These are phyloP conservation scores for Stachybotrys elegans DNA, from an alignment of 2,329 filamentous ascomycete species.

Conservation along the genomic window DNA sequence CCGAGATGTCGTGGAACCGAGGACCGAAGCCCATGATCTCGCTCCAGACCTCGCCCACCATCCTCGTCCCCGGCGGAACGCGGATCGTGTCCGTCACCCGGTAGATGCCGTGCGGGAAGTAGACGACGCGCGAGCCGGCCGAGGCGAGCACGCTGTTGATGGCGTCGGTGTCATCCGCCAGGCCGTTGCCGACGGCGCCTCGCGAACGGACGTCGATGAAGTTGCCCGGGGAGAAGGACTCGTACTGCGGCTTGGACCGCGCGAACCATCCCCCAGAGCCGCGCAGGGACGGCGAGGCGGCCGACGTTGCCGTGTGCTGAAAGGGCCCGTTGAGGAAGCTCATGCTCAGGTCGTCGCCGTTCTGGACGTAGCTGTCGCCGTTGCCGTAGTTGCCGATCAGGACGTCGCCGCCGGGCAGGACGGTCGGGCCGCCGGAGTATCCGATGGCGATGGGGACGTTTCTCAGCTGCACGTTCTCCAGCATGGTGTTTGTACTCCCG, in stretches of 20 bases:
- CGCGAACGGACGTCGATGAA: conserved; percentile 80
- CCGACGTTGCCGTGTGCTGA: conserved; percentile 39
- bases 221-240: conserved; percentile 53
- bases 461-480: conserved; percentile 86
- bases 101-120: conserved; percentile 72
- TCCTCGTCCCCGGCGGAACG: conserved; percentile 74
- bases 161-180: conserved; percentile 78
- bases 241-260: conserved; percentile 86
- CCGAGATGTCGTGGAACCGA: conserved; percentile 53
- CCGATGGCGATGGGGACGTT: conserved; percentile 64
- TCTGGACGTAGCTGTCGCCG: conserved; percentile 54
- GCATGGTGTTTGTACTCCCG: conserved; percentile 75
- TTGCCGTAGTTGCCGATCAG: conserved; percentile 58
- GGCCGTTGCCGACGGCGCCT: conserved; percentile 83
- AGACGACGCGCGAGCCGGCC: conserved; percentile 60
- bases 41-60: conserved; percentile 89
- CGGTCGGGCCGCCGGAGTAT: conserved; percentile 47
- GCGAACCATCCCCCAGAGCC: conserved; percentile 67
- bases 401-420: conserved; percentile 64
- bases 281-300: conserved; percentile 62
- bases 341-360: conserved; percentile 9
- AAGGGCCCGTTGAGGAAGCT: background rate
- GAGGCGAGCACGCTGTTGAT: conserved; percentile 75
- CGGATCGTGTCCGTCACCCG: conserved; percentile 64
- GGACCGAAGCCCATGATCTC: conserved; percentile 67